Evolutionary conservation across 768 basidiomycete species (phyloP), one percentile per base, ranked within the genome.

Genomic region (Boletellus sp.): DNA sequence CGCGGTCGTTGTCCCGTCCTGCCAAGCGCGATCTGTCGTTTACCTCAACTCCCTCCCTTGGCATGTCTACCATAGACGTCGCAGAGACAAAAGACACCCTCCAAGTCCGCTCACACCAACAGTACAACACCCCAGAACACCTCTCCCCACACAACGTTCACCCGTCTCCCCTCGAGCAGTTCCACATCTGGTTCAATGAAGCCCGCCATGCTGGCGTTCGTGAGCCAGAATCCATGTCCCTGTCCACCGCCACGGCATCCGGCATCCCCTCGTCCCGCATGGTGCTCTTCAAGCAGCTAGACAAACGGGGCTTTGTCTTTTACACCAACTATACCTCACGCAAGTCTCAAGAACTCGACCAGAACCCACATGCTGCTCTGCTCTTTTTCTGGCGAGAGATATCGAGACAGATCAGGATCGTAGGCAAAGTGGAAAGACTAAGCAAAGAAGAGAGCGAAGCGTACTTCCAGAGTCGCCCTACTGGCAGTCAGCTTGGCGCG

Each of bases 301-400:
- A 98, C 73, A 62, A 76, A 26, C 81, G 75, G 47, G 96, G 96
- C 44, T 97, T 98, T 73, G 81, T 95, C 50, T 96, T 97, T 73
- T 99, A 80, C 78, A 98, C 95, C 28, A 99, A 99, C 71, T 98
- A 98, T 73, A 80, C 83, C 35, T 95, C 93, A 11, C 82, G 94
- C 56, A 99, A 98, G 72, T 93, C 91, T 3, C 64, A 70, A 36
- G 96, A 98, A 66, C 77, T 98, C 24, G 50, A 69, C 6, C 77
- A 72, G 34, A 94, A 94, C 63, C 90, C 90, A 0, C 74, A 84
- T 64, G 93, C 87, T 5, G 83, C 90, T 1, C 72, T 95, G 17
- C 84, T 85, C 10, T 90, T 97, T 61, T 96, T 94, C 73, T 98
- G 95, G 96, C 72, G 81, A 45, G 92, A 94, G 65, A 74, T 92